Percentiles rank a stretch among this genome's conserved stretches.
Conservation (phyloP, 768 basidiomycete genomes). For the Arthromyces matolae region DNA sequence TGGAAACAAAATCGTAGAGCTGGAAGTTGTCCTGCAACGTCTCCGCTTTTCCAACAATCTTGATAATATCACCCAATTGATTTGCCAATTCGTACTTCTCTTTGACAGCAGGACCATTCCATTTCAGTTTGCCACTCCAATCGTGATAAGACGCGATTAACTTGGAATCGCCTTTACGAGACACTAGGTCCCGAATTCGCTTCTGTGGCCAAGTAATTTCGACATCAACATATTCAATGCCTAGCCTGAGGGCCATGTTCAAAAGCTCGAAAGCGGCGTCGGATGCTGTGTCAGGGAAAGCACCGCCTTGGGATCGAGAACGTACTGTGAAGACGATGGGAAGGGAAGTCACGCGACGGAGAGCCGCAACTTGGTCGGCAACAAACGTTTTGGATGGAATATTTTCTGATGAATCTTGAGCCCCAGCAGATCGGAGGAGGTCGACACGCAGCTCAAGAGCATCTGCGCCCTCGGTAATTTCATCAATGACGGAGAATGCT, state of each 20-base stretch:
- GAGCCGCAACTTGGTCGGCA: slow-evolving; percentile 69
- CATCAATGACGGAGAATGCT: slow-evolving; percentile 64
- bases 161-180: slow-evolving; percentile 66
- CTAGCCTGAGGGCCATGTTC: slow-evolving; percentile 72
- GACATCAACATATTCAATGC: slow-evolving; percentile 90
- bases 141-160: slow-evolving; percentile 96
- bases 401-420: slow-evolving; percentile 42
- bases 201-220: slow-evolving; percentile 75
- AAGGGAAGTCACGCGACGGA: slow-evolving; percentile 72
- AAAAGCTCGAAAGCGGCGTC: slow-evolving; percentile 74
- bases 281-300: slow-evolving; percentile 77
- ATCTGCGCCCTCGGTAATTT: slow-evolving; percentile 79
- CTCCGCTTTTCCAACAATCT: slow-evolving; percentile 85
- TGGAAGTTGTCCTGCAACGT: slow-evolving; percentile 74
- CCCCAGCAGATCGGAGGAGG: slow-evolving; percentile 57
- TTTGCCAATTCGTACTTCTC: slow-evolving; percentile 67
- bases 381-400: slow-evolving; percentile 75
- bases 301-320: slow-evolving; percentile 84
- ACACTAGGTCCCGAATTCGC: slow-evolving; percentile 52
- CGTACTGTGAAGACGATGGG: slow-evolving; percentile 93
- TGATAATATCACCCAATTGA: slow-evolving; percentile 81
- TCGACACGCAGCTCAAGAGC: slow-evolving; percentile 95
- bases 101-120: slow-evolving; percentile 65
- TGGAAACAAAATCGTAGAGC: slow-evolving; percentile 67
- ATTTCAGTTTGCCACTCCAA: slow-evolving; percentile 80